Percentiles rank a stretch among this genome's conserved stretches.
Conservation (phyloP, 2,329 filamentous ascomycete species). For the Akanthomyces uredinophilus region DNA sequence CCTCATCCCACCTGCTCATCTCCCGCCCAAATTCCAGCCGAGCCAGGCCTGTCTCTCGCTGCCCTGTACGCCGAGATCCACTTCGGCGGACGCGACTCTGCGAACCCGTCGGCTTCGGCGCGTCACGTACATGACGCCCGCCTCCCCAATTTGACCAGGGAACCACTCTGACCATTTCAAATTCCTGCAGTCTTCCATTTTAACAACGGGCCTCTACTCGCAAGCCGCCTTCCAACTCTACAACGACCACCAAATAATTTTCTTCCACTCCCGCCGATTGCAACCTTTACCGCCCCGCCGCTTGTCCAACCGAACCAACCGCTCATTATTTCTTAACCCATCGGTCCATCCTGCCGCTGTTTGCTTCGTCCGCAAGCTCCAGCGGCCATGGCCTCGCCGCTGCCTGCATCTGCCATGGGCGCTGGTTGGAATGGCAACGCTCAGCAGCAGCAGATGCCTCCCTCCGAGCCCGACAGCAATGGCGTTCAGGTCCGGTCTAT, state of each 20-base stretch:
- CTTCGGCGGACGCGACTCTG: slow-evolving; percentile 28
- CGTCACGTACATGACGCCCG: slow-evolving; percentile 37
- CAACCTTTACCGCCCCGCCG: neutral
- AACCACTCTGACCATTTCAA: slow-evolving; percentile 14
- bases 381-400: slow-evolving; percentile 36
- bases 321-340: neutral
- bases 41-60: slow-evolving; percentile 2
- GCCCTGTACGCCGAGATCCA: slow-evolving; percentile 20
- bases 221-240: neutral
- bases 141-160: slow-evolving; percentile 29
- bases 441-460: slow-evolving; percentile 27
- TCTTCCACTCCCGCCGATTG: neutral
- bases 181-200: neutral
- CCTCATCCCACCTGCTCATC: neutral
- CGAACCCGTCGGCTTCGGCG: slow-evolving; percentile 22
- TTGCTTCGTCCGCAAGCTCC: slow-evolving; percentile 11
- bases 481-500: slow-evolving; percentile 58
- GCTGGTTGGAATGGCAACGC: slow-evolving; percentile 27
- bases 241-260: neutral
- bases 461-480: slow-evolving; percentile 33
- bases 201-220: neutral
- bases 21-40: slow-evolving; percentile 9
- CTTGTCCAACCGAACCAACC: neutral
- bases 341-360: slow-evolving; percentile 5
- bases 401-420: slow-evolving; percentile 28